Percentiles rank a stretch among this genome's conserved stretches.
Conservation (phyloP, 1,139 yeast genomes). For the Hemisphaericaspora lyxosophila region DNA sequence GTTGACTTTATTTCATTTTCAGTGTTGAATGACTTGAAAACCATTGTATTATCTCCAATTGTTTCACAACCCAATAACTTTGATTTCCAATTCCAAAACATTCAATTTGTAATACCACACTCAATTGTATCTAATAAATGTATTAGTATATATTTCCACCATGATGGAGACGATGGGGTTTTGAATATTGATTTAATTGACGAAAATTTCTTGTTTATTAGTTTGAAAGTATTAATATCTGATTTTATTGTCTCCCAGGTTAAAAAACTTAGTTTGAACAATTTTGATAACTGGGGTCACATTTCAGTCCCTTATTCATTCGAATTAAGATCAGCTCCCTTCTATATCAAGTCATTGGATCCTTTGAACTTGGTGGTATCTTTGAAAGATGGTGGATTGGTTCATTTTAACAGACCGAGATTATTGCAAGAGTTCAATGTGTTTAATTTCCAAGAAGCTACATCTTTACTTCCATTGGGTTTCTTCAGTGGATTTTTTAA, state of each 20-base stretch:
- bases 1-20: constrained; percentile 28
- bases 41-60: constrained; percentile 34
- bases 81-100: constrained; percentile 26
- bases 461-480: constrained; percentile 36
- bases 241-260: constrained; percentile 26
- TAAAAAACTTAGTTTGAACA: constrained; percentile 24
- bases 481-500: constrained; percentile 33
- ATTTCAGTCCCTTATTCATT: constrained; percentile 74
- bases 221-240: constrained; percentile 29
- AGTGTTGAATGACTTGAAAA: constrained; percentile 29
- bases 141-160: constrained; percentile 18
- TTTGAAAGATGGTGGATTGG: constrained; percentile 69
- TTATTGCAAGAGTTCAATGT: constrained; percentile 47
- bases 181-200: constrained; percentile 30
- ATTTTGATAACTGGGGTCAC: constrained; percentile 55
- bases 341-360: constrained; percentile 53
- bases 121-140: constrained; percentile 27
- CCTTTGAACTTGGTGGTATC: constrained; percentile 49
- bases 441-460: constrained; percentile 50
- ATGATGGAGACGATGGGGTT: constrained; percentile 16
- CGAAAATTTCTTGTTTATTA: constrained; percentile 32
- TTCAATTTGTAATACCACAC: constrained; percentile 35
- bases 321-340: constrained; percentile 56
- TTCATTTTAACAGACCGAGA: constrained; percentile 46
- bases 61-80: constrained; percentile 22